Percentiles rank a stretch among this genome's conserved stretches.
phyloP scores from a whole-genome alignment of 345 rosid genomes.

The Populus alba region DNA sequence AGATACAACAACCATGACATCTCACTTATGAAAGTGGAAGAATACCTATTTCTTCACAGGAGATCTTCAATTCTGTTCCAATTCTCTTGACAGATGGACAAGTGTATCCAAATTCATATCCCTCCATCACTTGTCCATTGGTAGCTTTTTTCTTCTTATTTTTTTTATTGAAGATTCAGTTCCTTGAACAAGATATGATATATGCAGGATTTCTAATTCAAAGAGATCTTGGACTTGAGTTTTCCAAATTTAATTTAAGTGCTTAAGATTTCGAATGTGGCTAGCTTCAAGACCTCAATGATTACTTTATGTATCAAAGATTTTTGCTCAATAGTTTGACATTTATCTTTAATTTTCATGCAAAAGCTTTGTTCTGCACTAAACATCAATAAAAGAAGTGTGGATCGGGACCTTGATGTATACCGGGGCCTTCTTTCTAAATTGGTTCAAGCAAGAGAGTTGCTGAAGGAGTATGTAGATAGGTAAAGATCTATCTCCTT shows the following conservation, averaged over 20 bases:
- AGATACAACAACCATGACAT: too few species aligned
- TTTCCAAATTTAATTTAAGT: background rate
- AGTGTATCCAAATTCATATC: background rate
- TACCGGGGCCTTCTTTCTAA: slow-evolving; percentile 91
- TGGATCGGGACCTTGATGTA: slow-evolving; percentile 94
- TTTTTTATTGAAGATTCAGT: background rate
- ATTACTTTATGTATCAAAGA: background rate
- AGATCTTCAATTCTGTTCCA: background rate
- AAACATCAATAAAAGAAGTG: slow-evolving; percentile 79
- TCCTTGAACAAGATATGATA: background rate
- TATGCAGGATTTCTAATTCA: background rate
- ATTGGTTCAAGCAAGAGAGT: slow-evolving; percentile 96
- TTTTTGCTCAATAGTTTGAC: background rate
- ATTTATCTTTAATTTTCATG: slow-evolving; percentile 12
- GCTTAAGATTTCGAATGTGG: background rate
- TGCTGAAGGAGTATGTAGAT: slow-evolving; percentile 85
- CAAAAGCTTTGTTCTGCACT: slow-evolving; percentile 87
- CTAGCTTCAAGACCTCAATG: background rate
- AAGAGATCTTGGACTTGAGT: background rate
- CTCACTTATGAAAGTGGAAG: too few species aligned
- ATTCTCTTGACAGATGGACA: background rate
- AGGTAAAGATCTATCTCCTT: slow-evolving; percentile 46
- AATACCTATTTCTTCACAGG: background rate
- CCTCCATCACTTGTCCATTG: background rate
- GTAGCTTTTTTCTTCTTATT: background rate